phyloP scores from a whole-genome alignment of 225 moss, liverwort and hornwort genomes.

The Straminergon stramineum region DNA sequence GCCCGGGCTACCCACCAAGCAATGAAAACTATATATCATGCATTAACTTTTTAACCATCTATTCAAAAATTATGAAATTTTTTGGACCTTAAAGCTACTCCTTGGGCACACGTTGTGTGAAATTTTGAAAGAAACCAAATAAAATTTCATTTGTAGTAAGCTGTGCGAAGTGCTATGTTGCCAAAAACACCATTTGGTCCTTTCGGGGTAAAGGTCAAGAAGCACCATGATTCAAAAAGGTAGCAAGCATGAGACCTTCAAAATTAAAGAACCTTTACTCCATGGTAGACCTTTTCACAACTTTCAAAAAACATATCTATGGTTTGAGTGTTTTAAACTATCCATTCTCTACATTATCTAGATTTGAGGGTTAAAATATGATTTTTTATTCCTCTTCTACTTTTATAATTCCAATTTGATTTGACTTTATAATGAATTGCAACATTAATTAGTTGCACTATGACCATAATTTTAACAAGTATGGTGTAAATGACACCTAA shows the following conservation, averaged over 20 bases:
- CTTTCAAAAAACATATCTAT: not conserved
- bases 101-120: too few species aligned
- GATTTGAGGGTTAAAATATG: too few species aligned
- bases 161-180: too few species aligned
- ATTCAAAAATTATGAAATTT: too few species aligned
- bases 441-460: not conserved
- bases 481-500: not conserved
- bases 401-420: not conserved
- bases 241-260: not conserved
- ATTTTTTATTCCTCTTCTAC: not conserved
- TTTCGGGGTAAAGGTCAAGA: not conserved
- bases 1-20: too few species aligned
- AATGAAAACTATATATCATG: too few species aligned
- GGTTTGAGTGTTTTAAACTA: fast-evolving
- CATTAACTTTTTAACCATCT: too few species aligned
- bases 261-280: not conserved
- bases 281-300: not conserved
- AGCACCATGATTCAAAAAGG: not conserved
- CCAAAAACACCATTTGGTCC: too few species aligned
- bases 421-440: not conserved
- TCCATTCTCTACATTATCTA: not conserved
- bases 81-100: too few species aligned
- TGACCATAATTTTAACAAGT: not conserved
- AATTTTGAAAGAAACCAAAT: too few species aligned
- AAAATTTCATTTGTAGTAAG: too few species aligned